Base-by-base conservation (phyloP, 129 eudicot genomes). In the Tanacetum coccineum region DNA sequence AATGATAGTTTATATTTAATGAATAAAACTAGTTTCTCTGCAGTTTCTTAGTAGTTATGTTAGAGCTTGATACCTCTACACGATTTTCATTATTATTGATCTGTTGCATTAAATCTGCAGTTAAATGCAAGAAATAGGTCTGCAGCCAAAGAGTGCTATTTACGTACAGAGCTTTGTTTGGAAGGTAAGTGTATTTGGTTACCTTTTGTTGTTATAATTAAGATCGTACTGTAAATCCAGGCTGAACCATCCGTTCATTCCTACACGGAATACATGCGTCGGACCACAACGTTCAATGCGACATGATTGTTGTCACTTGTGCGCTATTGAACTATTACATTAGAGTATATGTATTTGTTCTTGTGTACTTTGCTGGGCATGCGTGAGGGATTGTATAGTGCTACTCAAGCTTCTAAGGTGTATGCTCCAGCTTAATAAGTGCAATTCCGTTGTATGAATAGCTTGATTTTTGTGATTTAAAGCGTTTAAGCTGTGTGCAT, bases 131-230 rank as follows among this genome's bases (percentile, higher is more conserved):
- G 99, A 81, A 93, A 93, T 84, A 93, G 87, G 84, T 93, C 96
- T 80, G 99, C 99, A 71, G 99, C 99, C 57, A 84, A 83, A 78
- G 99, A 93, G 72, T 93, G 99, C 78, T 93, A 85, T 68, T 44
- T 75, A 42, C 69, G 95, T 61, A 93, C 99, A 13, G 88, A 89
- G 74, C 72, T 82, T 55, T 86, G 99, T 77, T 85, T 93, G 74
- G 99, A 89, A 89, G 99, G 99, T 93, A 25, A 28, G 72, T 59
- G 71, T 62, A 13, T 52, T 55, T 51, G 55, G 13, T 54, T 57
- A 25, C 55, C 50, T 15, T 63, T 51, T 22, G 59, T 66, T 54
- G 4, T 14, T 40, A 17, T 59, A 70, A 32, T 70, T 42, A 39
- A 48, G 11, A 13, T 59, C 32, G 30, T 58, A 15, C 22, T 36